Evolutionary conservation across 768 basidiomycete species (phyloP), one percentile per base, ranked within the genome.

Genomic region (Lepiota venenata): DNA sequence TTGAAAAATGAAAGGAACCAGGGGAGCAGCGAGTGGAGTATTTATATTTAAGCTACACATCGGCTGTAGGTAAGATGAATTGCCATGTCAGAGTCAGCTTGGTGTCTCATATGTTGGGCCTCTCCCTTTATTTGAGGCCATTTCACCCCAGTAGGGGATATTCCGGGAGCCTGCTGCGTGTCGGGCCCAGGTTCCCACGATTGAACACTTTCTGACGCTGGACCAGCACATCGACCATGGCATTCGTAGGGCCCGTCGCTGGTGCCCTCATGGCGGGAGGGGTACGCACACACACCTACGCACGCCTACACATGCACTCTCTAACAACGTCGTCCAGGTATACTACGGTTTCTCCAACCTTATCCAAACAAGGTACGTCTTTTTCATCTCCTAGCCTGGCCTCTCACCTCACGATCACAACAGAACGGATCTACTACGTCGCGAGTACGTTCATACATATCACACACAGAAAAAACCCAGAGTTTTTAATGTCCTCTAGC

Each of bases 331-430:
- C 32, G 10, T 32, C 10, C 57, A 84, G 85, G 73, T 86, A 4
- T 88, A 87, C 68, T 87, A 87, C 66, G 85, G 84, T 20, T 84
- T 87, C 63, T 87, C 85, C 2, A 82, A 77, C 61, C 63, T 85
- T 66, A 84, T 87, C 45, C 76, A 80, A 46, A 77, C 78, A 42
- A 75, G 75, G 85, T 83, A 40, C 40, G 44, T 53, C 42, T 21
- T 47, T 21, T 16, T 35, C 47, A n/a, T 47, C 15, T 44, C 25
- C 40, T 43, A 15, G 21, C 37, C n/a, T 29, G 35, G 18, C 40
- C 9, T 48, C 43, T 49, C 43, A 48, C 42, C 55, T 59, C 46
- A 45, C 45, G 40, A 46, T 21, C 27, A 16, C 38, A 41, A 35
- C 54, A 87, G 84, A 61, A 85, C 82, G 25, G 74, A 77, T 53